Conservation (phyloP, 2,329 filamentous ascomycete genomes). For the Tolypocladium tundrense region DNA sequence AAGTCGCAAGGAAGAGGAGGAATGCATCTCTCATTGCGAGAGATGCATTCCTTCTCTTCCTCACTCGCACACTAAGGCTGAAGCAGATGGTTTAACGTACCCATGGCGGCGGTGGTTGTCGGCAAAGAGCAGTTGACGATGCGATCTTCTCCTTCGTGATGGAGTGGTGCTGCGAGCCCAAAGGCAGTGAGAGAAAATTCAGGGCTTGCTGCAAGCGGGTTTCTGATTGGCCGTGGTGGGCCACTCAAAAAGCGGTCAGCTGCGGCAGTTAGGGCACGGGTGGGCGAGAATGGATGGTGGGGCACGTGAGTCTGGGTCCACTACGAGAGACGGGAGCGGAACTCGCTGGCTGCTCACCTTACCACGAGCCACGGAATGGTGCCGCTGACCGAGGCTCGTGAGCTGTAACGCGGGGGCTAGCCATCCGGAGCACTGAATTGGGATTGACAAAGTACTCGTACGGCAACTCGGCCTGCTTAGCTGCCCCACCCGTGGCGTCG, state of each 20-base stretch:
- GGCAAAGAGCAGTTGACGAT: constrained; percentile 31
- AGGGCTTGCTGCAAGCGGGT: constrained; percentile 12
- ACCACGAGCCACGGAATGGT: neutral
- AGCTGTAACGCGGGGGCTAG: too few species aligned
- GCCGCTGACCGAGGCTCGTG: neutral
- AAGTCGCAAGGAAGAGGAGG: constrained; percentile 1
- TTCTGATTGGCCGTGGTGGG: constrained; percentile 6
- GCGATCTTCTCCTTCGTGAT: constrained; percentile 20
- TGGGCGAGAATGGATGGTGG: neutral
- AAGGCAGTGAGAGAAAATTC: constrained; percentile 16
- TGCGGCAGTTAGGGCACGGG: constrained; percentile 34
- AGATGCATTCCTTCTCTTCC: constrained; percentile 8
- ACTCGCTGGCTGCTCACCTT: neutral
- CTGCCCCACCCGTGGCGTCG: neutral
- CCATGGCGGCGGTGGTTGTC: constrained; percentile 43
- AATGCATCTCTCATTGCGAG: neutral
- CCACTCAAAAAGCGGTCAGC: constrained; percentile 25
- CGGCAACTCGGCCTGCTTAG: neutral
- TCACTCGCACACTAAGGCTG: constrained; percentile 43
- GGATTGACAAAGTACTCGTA: neutral
- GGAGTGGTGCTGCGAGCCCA: constrained; percentile 17
- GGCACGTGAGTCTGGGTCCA: neutral
- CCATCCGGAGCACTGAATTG: neutral
- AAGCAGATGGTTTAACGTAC: constrained; percentile 38
- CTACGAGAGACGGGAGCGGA: too few species aligned